These are phyloP conservation scores for Geranium rotundifolium DNA, from an alignment of 345 rosid species.

Conservation along the genomic window DNA sequence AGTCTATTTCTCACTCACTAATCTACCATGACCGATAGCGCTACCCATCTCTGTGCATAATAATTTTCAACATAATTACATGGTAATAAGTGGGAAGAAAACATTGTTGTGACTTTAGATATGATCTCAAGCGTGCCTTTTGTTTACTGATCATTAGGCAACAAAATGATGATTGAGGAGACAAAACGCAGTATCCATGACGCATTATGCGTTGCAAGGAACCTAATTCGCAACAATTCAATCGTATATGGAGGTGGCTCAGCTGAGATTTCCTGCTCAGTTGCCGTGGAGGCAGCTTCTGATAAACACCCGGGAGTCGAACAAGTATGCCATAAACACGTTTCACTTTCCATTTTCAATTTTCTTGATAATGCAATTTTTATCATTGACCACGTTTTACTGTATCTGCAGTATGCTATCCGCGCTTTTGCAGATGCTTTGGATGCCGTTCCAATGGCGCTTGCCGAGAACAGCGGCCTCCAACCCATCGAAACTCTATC, in stretches of 20 bases:
- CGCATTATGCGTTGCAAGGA: conserved; percentile 88
- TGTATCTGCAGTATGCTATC: conserved; percentile 67
- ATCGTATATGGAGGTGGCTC: conserved; percentile 97
- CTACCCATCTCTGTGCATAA: too few species aligned
- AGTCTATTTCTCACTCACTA: too few species aligned
- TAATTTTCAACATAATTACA: too few species aligned
- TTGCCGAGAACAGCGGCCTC: conserved; percentile 93
- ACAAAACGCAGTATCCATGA: conserved; percentile 94
- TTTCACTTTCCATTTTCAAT: neutral
- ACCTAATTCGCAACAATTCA: conserved; percentile 83
- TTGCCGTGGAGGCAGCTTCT: conserved; percentile 83
- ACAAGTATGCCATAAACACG: conserved; percentile 35
- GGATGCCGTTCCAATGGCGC: conserved; percentile 85
- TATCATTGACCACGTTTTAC: neutral
- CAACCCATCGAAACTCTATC: conserved; percentile 93
- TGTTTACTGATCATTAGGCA: conserved; percentile 30
- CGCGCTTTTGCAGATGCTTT: conserved; percentile 89
- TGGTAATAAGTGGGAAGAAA: neutral
- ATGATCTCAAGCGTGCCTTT: neutral
- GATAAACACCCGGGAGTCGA: conserved; percentile 84
- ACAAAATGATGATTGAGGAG: conserved; percentile 97
- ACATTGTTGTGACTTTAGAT: neutral
- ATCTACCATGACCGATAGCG: too few species aligned
- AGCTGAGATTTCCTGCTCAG: conserved; percentile 85
- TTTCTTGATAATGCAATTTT: neutral